Evolutionary conservation across 2,329 filamentous ascomycete genomes (phyloP), one percentile per base, ranked within the genome.

Genomic region (Akanthomyces uredinophilus): DNA sequence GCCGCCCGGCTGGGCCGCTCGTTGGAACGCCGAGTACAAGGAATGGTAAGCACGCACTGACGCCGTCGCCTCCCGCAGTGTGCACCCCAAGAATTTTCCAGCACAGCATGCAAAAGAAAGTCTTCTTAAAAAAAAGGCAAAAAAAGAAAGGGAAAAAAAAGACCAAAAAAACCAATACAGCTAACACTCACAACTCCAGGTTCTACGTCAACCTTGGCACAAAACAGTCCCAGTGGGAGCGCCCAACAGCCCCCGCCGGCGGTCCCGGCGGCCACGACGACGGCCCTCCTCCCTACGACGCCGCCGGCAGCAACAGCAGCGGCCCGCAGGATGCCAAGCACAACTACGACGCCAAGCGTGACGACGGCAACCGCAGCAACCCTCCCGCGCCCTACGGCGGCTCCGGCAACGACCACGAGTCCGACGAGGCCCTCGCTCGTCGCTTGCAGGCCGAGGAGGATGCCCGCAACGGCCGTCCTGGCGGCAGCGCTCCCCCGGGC

Each of bases 151-250:
- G 7, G 32, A 35, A 35, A 35, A 35, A 8, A 35, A 6, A 6
- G 7, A n/a, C n/a, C n/a, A n/a, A n/a, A n/a, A n/a, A 10, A 35
- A 10, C 11, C 32, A 35, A 1, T 11, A 0, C 20, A 14, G 16
- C 44, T 47, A 22, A 47, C 22, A 22, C 27, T 16, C 6, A 14
- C n/a, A 46, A 51, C n/a, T 16, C n/a, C 65, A 92, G 89, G 88
- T 96, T 95, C 83, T 97, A 90, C 78, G 90, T 96, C 64, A 95
- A 97, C 78, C 85, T 90, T 64, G 85, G 87, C 75, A 96, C 92
- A 66, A 95, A 95, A 70, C 83, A 89, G 72, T 96, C 93, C 5
- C 90, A 94, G 82, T 97, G 93, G 93, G 90, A 96, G 5, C 88
- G 86, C 68, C 92, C 92, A 20, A 91, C 87, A 43, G 82, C 82